Base-by-base conservation (phyloP, 2,329 filamentous ascomycete species). In the Colletotrichum melonis region DNA sequence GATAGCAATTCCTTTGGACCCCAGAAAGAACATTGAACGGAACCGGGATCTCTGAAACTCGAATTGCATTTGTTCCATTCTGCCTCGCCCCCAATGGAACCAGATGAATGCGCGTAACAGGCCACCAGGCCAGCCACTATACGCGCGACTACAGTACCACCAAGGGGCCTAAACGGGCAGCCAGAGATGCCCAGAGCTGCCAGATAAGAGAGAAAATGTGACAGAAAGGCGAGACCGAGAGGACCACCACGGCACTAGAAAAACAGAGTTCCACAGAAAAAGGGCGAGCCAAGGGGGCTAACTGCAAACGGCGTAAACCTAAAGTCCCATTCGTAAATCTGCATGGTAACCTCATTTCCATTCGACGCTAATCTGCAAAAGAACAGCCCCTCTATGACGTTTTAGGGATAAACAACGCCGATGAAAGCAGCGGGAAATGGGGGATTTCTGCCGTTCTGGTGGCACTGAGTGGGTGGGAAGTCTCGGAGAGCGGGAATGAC, bases 291-390 rank as follows among this genome's bases (percentile, higher is more conserved):
- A 38, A 49, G 42, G 52, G n/a, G 46, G 58, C 65, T 69, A 72
- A 69, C 32, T 56, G 52, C 58, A 69, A 63, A 19, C 70, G 59
- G 70, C 59, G 42, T 62, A 22, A 70, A 65, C 54, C n/a, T 63
- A 42, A 46, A 46, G n/a, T 49, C 59, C 12, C 30, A 16, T 19
- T 57, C 54, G n/a, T 30, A 46, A 35, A 57, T 46, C 49, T 28
- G 65, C 55, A 54, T 63, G 59, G 24, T 26, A 54, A 19, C 26
- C n/a, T 35, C 63, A 59, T 64, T 38, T 64, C 19, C 4, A 24
- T 42, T 26, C 12, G 24, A 72, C 65, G 70, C 70, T 60, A 64
- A 65, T 35, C 42, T 49, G 28, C 28, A 5, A 7, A 56, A 49
- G 16, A 49, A 11, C 26, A 6, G 38, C 35, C 32, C 59, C 59